Conservation (phyloP, 805 yeast genomes). For the Tetrapisispora phaffii region DNA sequence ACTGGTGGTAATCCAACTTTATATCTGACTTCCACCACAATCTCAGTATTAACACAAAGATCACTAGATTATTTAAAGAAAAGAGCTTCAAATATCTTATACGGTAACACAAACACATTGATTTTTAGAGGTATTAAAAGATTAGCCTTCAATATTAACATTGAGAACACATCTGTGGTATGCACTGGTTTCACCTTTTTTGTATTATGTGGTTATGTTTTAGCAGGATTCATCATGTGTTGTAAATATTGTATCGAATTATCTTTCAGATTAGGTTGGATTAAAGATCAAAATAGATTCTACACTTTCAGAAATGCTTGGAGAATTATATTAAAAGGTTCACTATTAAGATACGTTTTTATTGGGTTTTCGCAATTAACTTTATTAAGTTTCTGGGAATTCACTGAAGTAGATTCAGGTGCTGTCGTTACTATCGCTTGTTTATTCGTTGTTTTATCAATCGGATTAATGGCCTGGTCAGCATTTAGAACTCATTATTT, state of each 20-base stretch:
- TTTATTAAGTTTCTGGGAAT: slow-evolving; percentile 81
- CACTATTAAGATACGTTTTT: slow-evolving; percentile 64
- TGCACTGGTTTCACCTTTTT: slow-evolving; percentile 84
- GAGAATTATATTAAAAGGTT: slow-evolving; percentile 59
- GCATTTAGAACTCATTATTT: slow-evolving; percentile 51
- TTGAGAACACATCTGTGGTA: slow-evolving; percentile 77
- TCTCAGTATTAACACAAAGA: slow-evolving; percentile 65
- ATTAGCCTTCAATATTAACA: slow-evolving; percentile 62
- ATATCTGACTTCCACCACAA: slow-evolving; percentile 51
- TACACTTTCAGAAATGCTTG: slow-evolving; percentile 46
- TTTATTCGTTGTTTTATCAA: slow-evolving; percentile 51
- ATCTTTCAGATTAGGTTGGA: slow-evolving; percentile 38
- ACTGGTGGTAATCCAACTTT: slow-evolving; percentile 84
- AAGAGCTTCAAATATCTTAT: slow-evolving; percentile 33
- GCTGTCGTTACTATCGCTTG: slow-evolving; percentile 80
- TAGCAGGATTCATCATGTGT: slow-evolving; percentile 50
- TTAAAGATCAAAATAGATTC: slow-evolving; percentile 37
- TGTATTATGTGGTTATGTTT: slow-evolving; percentile 61
- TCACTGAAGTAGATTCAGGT: slow-evolving; percentile 69
- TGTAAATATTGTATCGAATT: slow-evolving; percentile 44
- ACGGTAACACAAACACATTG: slow-evolving; percentile 48
- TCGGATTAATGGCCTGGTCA: slow-evolving; percentile 55
- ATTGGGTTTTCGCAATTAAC: slow-evolving; percentile 80
- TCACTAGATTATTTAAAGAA: slow-evolving; percentile 25
- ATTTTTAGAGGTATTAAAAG: slow-evolving; percentile 83